Evolutionary conservation across 164 flowering plant genomes (phyloP), one percentile per base, ranked within the genome.

Genomic region (Paratinospora sagittata): DNA sequence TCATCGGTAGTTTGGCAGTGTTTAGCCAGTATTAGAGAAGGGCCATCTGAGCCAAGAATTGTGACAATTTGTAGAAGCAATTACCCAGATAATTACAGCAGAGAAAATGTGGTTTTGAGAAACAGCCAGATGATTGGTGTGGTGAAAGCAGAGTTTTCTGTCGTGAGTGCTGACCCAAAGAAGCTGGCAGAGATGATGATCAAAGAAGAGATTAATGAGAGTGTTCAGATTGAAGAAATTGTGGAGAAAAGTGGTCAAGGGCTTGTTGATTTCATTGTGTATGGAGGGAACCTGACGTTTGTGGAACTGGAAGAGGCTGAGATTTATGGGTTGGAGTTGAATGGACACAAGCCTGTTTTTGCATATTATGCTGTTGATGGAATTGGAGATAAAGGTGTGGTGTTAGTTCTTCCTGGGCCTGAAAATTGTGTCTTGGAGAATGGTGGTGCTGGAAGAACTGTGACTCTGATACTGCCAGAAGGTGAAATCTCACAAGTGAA

Each of bases 231-330:
- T 16, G 86, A 84, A 49, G 81, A 83, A 30, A 49, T 66, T 63
- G 68, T 83, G 69, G 84, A 72, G 70, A 67, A 14, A n/a, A n/a
- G n/a, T 10, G 82, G 83, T 6, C 65, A 66, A 33, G 90, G 85
- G 62, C 23, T 71, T 19, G 30, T 78, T 6, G 95, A 90, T 63
- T 82, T 69, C 14, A 21, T 86, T 0, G 68, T 84, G 6, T 90
- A 88, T 30, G 98, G 97, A 0, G 83, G 87, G 11, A 86, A 84
- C 49, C 64, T 90, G 81, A 93, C 97, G 4, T 90, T 93, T 55
- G 84, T 87, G 47, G 75, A 89, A 70, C 27, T 87, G 71, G 88
- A 84, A 70, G 90, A 75, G 11, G 84, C 74, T 0, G 70, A 80
- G 30, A 52, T 87, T 34, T 85, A 87, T 69, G 91, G 80, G 57